A percentile compares a stretch with the other conserved stretches of the same genome.
Evolutionary conservation across 106 monocot species (phyloP).

Genomic region (Phalaenopsis aphrodite): DNA sequence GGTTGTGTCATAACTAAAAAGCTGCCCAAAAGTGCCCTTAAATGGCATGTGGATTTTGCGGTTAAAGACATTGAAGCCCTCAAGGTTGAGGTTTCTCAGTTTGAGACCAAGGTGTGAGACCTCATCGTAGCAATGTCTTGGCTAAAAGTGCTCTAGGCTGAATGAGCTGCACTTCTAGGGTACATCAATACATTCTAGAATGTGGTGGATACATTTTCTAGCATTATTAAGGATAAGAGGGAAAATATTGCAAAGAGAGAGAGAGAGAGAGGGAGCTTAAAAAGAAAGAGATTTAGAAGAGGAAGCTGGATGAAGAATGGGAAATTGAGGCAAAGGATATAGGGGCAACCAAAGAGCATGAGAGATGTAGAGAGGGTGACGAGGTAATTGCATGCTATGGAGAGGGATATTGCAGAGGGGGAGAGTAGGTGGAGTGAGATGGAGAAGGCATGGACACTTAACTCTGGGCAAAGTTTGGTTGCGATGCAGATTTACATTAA

Average conservation of each 20-base stretch:
- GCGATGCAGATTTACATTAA: too few relatives aligned
- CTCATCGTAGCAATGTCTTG: slow-evolving; percentile 21
- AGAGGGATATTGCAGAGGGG: slow-evolving; percentile 55
- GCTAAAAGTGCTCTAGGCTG: slow-evolving; percentile 35
- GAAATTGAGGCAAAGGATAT: slow-evolving; percentile 42
- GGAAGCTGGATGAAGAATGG: slow-evolving; percentile 43
- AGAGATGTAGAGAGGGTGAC: slow-evolving; percentile 76
- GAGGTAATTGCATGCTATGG: slow-evolving; percentile 61
- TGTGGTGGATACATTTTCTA: slow-evolving; percentile 34
- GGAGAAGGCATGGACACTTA: slow-evolving; percentile 66
- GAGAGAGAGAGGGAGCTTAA: slow-evolving; percentile 48
- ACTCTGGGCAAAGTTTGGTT: not conserved
- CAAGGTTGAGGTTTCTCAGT: slow-evolving; percentile 32
- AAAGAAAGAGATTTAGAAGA: slow-evolving; percentile 43
- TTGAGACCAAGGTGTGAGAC: slow-evolving; percentile 30
- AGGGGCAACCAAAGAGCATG: slow-evolving; percentile 43
- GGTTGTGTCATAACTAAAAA: too few relatives aligned
- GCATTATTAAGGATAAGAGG: slow-evolving; percentile 33
- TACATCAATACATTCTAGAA: slow-evolving; percentile 57
- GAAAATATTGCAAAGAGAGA: not conserved
- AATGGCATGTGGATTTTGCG: slow-evolving; percentile 15
- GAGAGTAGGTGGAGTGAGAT: slow-evolving; percentile 32
- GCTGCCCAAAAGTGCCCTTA: too few relatives aligned
- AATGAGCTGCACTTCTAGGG: slow-evolving; percentile 27
- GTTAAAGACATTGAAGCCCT: slow-evolving; percentile 10